Base-by-base conservation (phyloP, 306 rosid genomes). In the Argentina anserina region DNA sequence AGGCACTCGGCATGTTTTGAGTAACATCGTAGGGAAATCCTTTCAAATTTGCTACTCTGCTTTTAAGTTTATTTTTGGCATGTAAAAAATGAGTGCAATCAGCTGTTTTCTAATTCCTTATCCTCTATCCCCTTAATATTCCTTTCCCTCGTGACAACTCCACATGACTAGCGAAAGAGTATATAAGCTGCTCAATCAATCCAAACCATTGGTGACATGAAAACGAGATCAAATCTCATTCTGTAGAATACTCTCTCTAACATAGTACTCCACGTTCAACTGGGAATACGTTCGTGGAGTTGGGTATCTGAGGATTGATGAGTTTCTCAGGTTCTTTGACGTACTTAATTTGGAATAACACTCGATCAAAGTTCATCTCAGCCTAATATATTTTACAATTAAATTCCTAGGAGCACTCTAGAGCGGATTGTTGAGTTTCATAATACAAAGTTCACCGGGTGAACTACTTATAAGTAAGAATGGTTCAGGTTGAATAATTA, bases 1-100 rank as follows among this genome's bases (percentile, higher is more conserved):
- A 33, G 81, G 84, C 79, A 78, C 81, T 78, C 78, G 71, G 71
- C 72, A 64, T 65, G 69, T 75, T 65, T 26, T 64, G 62, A 71
- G 79, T 73, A 53, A 49, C 47, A 60, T 45, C 9, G 23, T 59
- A 40, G 73, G 36, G 26, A 62, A 74, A 66, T 50, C 63, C 20
- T 78, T 66, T 73, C 73, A 72, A 43, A 71, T 60, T 75, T 77
- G 78, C 61, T 58, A 69, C 67, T 55, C 68, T 76, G 66, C 68
- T 58, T 33, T 76, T 60, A 71, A 71, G 75, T 34, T 61, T 34
- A 17, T 79, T 84, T 77, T 58, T 46, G 72, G 85, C 69, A 60
- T 76, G 76, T 69, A 60, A 70, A 60, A 70, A 41, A 64, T 58
- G 56, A 77, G 75, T 81, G 81, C 85, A 68, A 15, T 69, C 55